Conservation (phyloP, 1,284 basidiomycete species). For the Phlebopus sp. region DNA sequence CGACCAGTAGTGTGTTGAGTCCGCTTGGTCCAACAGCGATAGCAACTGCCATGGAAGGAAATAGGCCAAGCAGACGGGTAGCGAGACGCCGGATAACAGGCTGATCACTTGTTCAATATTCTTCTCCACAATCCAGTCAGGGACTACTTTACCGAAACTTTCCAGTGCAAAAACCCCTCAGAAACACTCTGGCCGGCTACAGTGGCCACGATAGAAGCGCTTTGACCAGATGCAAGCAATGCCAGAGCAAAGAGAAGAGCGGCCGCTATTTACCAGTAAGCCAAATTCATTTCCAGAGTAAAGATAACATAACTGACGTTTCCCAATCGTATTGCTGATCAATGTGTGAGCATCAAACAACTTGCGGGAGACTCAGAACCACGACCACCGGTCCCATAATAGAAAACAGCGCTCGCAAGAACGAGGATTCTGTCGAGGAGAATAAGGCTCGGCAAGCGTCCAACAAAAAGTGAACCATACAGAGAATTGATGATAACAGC, state of each 20-base stretch:
- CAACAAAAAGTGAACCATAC: conserved; percentile 36
- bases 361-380: conserved; percentile 55
- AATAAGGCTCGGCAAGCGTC: conserved; percentile 1
- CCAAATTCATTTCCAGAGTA: conserved; percentile 10
- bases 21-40: conserved; percentile 72
- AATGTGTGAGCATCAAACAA: conserved; percentile 81
- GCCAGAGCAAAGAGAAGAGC: conserved; percentile 86
- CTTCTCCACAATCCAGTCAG: background rate
- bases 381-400: conserved; percentile 44
- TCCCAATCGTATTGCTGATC: conserved; percentile 64
- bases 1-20: conserved; percentile 80
- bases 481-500: conserved; percentile 87
- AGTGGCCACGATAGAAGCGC: conserved; percentile 90
- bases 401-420: conserved; percentile 73
- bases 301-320: conserved; percentile 44
- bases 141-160: conserved; percentile 64
- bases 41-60: conserved; percentile 86
- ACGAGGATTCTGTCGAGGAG: conserved; percentile 56
- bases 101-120: conserved; percentile 35
- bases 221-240: conserved; percentile 85
- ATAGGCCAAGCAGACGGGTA: conserved; percentile 81
- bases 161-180: conserved; percentile 94
- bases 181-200: conserved; percentile 91
- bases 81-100: conserved; percentile 78
- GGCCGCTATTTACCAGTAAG: conserved; percentile 45